Evolutionary conservation across 805 yeast genomes (phyloP).

Genomic region (Metschnikowia cerradonensis): DNA sequence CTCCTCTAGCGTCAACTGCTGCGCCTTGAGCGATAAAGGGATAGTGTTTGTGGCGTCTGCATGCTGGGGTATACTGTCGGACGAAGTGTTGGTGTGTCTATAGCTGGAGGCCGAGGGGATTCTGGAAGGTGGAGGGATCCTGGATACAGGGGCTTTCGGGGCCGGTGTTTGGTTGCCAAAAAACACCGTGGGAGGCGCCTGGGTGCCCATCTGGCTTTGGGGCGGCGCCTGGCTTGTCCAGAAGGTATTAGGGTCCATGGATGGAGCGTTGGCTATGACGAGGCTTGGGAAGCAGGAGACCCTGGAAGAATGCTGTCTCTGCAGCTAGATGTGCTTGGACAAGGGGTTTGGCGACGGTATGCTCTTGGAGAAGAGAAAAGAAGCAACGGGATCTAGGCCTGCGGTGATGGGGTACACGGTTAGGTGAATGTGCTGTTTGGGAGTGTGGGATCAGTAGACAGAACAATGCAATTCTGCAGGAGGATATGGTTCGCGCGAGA

Average conservation of each 20-base stretch:
- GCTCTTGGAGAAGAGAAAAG: too few relatives aligned
- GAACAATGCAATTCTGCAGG: constrained; percentile 2
- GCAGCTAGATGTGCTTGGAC: too few relatives aligned
- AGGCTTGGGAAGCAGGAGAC: not conserved
- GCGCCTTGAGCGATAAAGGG: constrained; percentile 61
- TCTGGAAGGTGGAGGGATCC: constrained; percentile 15
- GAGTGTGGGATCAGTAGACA: not conserved
- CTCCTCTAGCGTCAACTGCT: constrained; percentile 73
- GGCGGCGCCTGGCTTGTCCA: constrained; percentile 1
- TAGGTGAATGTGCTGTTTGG: not conserved
- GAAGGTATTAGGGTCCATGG: not conserved
- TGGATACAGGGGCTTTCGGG: not conserved
- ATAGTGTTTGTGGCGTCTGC: constrained; percentile 38
- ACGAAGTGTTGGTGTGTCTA: constrained; percentile 10
- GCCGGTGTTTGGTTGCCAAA: not conserved
- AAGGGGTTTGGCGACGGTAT: not conserved
- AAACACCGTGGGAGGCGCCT: not conserved
- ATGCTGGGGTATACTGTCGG: constrained; percentile 14
- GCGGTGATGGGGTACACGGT: not conserved
- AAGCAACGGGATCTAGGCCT: too few relatives aligned
- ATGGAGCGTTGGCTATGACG: not conserved
- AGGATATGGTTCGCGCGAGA: constrained; percentile 2
- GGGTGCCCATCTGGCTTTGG: not conserved
- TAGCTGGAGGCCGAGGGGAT: not conserved
- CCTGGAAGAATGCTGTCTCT: not conserved